Evolutionary conservation across 2,329 filamentous ascomycete genomes (phyloP).

Genomic region (Clarireedia homoeocarpa): DNA sequence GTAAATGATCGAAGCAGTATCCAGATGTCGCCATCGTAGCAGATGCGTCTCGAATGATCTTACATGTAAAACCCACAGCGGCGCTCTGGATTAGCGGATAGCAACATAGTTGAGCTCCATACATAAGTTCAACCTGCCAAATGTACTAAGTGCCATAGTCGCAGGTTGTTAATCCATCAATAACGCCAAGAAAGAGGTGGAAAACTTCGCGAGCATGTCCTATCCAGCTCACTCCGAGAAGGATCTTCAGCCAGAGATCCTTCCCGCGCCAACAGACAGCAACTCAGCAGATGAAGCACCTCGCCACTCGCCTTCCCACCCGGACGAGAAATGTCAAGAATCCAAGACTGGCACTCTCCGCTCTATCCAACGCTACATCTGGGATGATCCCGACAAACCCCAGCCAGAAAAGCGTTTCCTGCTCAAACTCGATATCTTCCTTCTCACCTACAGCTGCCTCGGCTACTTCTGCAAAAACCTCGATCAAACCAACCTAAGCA

Average conservation of each 20-base stretch:
- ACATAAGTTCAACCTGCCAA: neutral
- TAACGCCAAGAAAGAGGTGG: too few relatives aligned
- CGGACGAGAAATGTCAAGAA: conserved; percentile 14
- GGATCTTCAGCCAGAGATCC: neutral
- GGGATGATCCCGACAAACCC: conserved; percentile 28
- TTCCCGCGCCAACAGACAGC: neutral
- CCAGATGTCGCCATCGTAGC: neutral
- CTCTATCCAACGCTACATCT: conserved; percentile 21
- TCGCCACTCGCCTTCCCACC: neutral
- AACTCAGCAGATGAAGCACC: neutral
- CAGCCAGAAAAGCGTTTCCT: conserved; percentile 37
- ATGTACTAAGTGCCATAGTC: neutral
- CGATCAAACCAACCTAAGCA: conserved; percentile 30
- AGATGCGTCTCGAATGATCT: neutral
- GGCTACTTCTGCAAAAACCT: conserved; percentile 39
- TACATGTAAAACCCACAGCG: neutral
- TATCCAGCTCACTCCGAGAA: neutral
- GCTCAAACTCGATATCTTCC: conserved; percentile 43
- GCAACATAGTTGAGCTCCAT: neutral
- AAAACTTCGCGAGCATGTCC: neutral
- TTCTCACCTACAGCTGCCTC: conserved; percentile 38
- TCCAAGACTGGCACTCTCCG: conserved; percentile 9
- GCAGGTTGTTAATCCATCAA: neutral
- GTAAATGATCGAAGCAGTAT: neutral
- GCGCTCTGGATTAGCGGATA: neutral